Conservation (phyloP, 352 stramenopile genomes). For the Thalassiosira tumida region DNA sequence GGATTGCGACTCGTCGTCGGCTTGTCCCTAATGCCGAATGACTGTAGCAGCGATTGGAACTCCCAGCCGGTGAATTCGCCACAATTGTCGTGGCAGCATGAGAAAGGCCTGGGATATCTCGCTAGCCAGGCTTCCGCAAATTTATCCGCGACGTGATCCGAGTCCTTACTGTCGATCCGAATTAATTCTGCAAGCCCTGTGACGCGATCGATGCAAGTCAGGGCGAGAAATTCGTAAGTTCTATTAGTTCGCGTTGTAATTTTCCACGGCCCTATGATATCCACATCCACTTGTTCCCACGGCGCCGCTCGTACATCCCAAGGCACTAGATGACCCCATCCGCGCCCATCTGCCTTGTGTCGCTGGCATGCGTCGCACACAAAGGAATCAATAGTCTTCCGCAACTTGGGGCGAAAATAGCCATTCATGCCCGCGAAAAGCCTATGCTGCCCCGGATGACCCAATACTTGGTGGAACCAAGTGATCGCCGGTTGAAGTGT, state of each 20-base stretch:
- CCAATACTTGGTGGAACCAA: conserved; percentile 71
- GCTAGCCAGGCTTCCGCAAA: conserved; percentile 61
- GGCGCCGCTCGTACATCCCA: conserved; percentile 43
- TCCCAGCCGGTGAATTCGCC: conserved; percentile 72
- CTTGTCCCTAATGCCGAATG: conserved; percentile 53
- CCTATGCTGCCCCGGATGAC: conserved; percentile 57
- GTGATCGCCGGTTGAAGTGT: background rate
- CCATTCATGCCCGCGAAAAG: conserved; percentile 48
- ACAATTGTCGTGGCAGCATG: conserved; percentile 71
- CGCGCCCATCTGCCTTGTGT: conserved; percentile 39
- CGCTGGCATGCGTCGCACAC: conserved; percentile 69
- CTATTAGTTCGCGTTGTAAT: background rate
- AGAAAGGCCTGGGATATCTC: conserved; percentile 67
- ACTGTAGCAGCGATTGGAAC: conserved; percentile 62
- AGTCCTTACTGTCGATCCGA: conserved; percentile 65
- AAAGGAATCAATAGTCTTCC: conserved; percentile 24
- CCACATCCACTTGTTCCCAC: conserved; percentile 68
- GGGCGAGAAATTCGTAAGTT: conserved; percentile 52
- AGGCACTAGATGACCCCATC: conserved; percentile 41
- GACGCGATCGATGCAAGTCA: conserved; percentile 77
- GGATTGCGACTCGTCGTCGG: conserved; percentile 76
- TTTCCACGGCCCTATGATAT: conserved; percentile 74
- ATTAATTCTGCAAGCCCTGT: conserved; percentile 78
- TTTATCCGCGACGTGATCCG: conserved; percentile 38
- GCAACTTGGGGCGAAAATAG: conserved; percentile 39